phyloP scores from a whole-genome alignment of 129 eudicot species.

The Calendula officinalis region DNA sequence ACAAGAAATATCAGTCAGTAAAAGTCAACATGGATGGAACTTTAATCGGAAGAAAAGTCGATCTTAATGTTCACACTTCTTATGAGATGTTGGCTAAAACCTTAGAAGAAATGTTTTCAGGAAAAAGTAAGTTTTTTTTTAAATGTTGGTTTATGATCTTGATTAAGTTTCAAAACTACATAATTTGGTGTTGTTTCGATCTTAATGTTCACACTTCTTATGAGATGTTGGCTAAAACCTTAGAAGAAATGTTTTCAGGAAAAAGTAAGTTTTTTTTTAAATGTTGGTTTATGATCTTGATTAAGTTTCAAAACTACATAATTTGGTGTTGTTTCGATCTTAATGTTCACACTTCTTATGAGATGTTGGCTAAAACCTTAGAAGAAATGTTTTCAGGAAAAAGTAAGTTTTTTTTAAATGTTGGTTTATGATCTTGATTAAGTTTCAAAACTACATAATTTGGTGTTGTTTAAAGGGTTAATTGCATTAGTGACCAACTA shows the following conservation, averaged over 20 bases:
- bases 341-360: constrained; percentile 74
- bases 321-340: no score
- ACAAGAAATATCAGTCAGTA: constrained; percentile 57
- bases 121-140: constrained; percentile 46
- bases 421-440: background rate
- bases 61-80: constrained; percentile 72
- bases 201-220: constrained; percentile 78
- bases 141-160: background rate
- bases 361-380: constrained; percentile 61
- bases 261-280: no score
- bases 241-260: constrained; percentile 74
- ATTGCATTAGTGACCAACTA: no score
- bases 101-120: constrained; percentile 74
- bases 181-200: constrained; percentile 37
- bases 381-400: constrained; percentile 70
- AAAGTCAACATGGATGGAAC: constrained; percentile 96
- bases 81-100: constrained; percentile 71
- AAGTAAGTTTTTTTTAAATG: constrained; percentile 43
- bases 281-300: no score
- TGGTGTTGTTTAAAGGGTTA: background rate
- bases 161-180: background rate
- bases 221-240: constrained; percentile 60
- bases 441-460: background rate
- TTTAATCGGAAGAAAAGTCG: constrained; percentile 89
- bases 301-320: no score